Percentiles rank a stretch among this genome's conserved stretches.
phyloP scores from a whole-genome alignment of 768 basidiomycete genomes.

The Pleurotus platypus region DNA sequence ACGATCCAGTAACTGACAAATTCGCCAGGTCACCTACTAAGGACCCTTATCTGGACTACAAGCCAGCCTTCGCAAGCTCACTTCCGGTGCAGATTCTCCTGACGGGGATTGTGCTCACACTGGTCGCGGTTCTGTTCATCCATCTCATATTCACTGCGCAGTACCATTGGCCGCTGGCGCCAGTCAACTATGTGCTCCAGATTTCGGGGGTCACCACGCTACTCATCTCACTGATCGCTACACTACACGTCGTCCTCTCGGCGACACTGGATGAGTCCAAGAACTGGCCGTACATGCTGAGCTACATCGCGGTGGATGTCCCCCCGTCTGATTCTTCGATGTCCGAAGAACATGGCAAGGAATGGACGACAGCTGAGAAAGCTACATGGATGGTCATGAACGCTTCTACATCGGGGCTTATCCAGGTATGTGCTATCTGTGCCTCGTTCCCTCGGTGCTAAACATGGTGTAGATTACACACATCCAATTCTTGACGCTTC shows the following conservation, averaged over 20 bases:
- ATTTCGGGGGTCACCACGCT: slow-evolving; percentile 79
- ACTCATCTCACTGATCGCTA: slow-evolving; percentile 73
- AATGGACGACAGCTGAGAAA: slow-evolving; percentile 63
- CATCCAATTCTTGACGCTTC: slow-evolving; percentile 93
- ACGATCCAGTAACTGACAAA: no score
- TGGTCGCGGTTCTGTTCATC: slow-evolving; percentile 81
- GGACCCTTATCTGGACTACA: slow-evolving; percentile 77
- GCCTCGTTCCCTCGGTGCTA: neutral
- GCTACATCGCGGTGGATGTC: slow-evolving; percentile 81
- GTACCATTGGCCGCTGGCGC: slow-evolving; percentile 93
- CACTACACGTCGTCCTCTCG: slow-evolving; percentile 70
- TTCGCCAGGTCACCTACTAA: no score
- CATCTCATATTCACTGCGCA: slow-evolving; percentile 94
- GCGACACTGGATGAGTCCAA: slow-evolving; percentile 58
- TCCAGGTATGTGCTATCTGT: slow-evolving; percentile 58
- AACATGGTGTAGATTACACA: slow-evolving; percentile 72
- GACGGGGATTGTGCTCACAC: slow-evolving; percentile 79
- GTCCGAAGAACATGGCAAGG: slow-evolving; percentile 23
- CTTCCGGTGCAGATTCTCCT: slow-evolving; percentile 89
- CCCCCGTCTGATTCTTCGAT: slow-evolving; percentile 38
- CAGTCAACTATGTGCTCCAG: slow-evolving; percentile 89
- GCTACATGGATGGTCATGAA: slow-evolving; percentile 88
- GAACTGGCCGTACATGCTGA: slow-evolving; percentile 94
- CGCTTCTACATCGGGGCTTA: slow-evolving; percentile 76
- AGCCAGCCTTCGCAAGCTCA: slow-evolving; percentile 82